Base-by-base conservation (phyloP, 768 basidiomycete genomes). In the Artomyces pyxidatus region DNA sequence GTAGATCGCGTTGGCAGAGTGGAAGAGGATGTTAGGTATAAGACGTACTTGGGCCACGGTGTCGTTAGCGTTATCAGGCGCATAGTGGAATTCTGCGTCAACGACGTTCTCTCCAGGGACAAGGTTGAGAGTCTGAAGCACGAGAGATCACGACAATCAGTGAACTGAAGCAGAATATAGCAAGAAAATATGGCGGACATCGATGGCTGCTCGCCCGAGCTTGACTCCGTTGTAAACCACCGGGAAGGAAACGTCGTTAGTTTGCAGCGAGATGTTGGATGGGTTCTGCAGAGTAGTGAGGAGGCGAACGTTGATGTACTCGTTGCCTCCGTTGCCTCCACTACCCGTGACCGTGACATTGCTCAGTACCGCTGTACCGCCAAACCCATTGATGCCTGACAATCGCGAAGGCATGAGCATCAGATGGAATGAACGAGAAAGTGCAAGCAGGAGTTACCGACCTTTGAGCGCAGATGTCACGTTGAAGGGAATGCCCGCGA, bases 11-110 rank as follows among this genome's bases (percentile, higher is more conserved):
- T 6, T 43, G 26, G 21, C 22, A 14, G 27, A 9, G 22, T 35
- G 23, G 23, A 9, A 17, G 17, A 3, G 30, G 8, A 2, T 35
- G 42, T 17, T 23, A 72, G 61, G 78, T 3, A 7, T 41, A 2
- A 17, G 6, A 23, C 40, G 14, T n/a, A 44, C 42, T 28, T 44
- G 77, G 3, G 85, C 83, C 21, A 69, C 64, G 4, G 83, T 84
- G 57, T 86, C 76, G 54, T 85, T 84, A 9, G 80, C 73, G 61
- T 85, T 62, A 9, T 71, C 70, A 1, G 85, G 84, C 54, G 72
- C 67, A 56, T 88, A 88, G 51, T 74, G 81, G 69, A 88, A 86
- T 58, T 85, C 81, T 2, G 81, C 69, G 0, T 68, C 45, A 21
- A 79, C 58, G 1, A 56, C 59, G 53, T 85, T 83, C 38, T 68